These are phyloP conservation scores for Phaseolus coccineus DNA, from an alignment of 331 rosid genomes.

Conservation along the genomic window DNA sequence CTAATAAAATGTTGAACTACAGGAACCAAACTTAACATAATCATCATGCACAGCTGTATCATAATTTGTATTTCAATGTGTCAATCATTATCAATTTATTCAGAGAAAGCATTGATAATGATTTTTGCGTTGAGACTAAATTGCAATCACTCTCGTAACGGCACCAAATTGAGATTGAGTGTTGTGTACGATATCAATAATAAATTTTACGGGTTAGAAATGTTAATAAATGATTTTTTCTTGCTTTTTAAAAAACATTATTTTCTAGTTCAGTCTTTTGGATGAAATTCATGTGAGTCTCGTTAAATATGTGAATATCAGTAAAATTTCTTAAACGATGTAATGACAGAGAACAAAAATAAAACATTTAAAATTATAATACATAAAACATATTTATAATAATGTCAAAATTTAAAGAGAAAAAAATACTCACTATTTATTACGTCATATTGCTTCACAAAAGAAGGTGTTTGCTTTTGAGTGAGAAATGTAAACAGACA, in stretches of 20 bases:
- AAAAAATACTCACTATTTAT: too few relatives aligned
- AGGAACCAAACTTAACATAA: constrained; percentile 4
- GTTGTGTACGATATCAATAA: background rate
- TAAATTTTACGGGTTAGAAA: background rate
- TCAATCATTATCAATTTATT: background rate
- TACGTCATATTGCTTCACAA: too few relatives aligned
- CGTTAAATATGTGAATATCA: background rate
- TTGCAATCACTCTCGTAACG: background rate
- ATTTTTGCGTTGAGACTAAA: background rate
- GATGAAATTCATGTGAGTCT: background rate
- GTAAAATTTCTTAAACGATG: too few relatives aligned
- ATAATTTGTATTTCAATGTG: background rate
- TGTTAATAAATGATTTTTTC: background rate
- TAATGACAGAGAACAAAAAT: too few relatives aligned
- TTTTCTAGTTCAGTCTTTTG: background rate
- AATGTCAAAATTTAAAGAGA: too few relatives aligned
- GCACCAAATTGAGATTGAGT: background rate
- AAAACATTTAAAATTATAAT: too few relatives aligned
- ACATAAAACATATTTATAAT: too few relatives aligned
- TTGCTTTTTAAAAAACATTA: too few relatives aligned
- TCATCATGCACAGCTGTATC: too few relatives aligned
- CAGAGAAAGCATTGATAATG: background rate
- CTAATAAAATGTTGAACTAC: background rate
- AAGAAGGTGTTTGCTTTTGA: too few relatives aligned
- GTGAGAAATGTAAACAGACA: too few relatives aligned